A percentile compares a stretch with the other conserved stretches of the same genome.
These are phyloP conservation scores for Verticillium tricorpus DNA, from an alignment of 2,329 filamentous ascomycete species.

Conservation along the genomic window DNA sequence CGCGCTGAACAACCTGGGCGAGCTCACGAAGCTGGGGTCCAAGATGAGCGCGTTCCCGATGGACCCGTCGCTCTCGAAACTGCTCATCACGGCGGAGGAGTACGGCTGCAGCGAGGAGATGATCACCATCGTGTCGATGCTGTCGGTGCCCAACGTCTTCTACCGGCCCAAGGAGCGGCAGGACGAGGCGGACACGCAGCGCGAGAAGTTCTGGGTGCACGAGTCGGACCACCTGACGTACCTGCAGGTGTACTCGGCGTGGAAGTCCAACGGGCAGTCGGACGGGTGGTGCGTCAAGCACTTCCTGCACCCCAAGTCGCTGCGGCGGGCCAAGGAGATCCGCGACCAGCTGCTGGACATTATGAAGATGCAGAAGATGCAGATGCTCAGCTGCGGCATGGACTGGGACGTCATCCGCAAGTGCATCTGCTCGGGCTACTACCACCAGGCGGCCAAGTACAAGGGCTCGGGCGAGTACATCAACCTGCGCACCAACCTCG, in stretches of 20 bases:
- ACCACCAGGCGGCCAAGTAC: constrained; percentile 93
- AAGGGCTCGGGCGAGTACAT: constrained; percentile 97
- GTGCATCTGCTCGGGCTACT: constrained; percentile 97
- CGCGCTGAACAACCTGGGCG: constrained; percentile 87
- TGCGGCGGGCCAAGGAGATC: constrained; percentile 89
- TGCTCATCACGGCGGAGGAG: constrained; percentile 84
- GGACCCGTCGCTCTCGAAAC: constrained; percentile 92
- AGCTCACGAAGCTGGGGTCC: constrained; percentile 78
- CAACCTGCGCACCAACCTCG: constrained; percentile 91
- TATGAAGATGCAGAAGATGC: constrained; percentile 90
- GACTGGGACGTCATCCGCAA: constrained; percentile 96
- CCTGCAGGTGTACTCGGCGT: constrained; percentile 92
- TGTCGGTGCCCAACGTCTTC: constrained; percentile 94
- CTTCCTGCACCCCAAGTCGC: constrained; percentile 91
- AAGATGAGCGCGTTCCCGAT: constrained; percentile 98
- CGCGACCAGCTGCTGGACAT: constrained; percentile 91
- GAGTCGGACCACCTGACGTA: constrained; percentile 96
- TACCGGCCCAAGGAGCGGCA: constrained; percentile 95
- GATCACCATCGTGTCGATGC: constrained; percentile 96
- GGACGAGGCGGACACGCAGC: constrained; percentile 90
- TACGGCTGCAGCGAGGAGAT: constrained; percentile 97
- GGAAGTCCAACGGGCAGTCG: constrained; percentile 84
- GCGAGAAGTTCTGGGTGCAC: constrained; percentile 97
- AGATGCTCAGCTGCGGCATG: constrained; percentile 80
- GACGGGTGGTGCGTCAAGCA: constrained; percentile 92